Evolutionary conservation across 331 rosid genomes (phyloP).

Genomic region (Telfairia occidentalis): DNA sequence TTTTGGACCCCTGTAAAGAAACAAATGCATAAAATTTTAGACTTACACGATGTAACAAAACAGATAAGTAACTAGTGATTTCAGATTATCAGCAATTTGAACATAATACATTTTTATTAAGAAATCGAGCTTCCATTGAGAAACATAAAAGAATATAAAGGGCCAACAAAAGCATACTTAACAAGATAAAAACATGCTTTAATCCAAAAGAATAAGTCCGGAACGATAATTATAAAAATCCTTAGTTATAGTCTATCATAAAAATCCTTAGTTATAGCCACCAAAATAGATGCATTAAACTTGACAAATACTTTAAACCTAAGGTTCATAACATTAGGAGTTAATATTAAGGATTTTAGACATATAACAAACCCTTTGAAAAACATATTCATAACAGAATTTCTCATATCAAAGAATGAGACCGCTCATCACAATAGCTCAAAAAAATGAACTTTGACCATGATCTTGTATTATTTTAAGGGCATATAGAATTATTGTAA

Average conservation of each 20-base stretch:
- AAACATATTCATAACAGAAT: not conserved
- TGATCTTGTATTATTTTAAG: not conserved
- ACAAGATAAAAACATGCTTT: no score
- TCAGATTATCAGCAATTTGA: not conserved
- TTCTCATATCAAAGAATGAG: not conserved
- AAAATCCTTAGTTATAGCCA: not conserved
- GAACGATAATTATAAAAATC: no score
- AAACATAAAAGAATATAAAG: not conserved
- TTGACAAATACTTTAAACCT: not conserved
- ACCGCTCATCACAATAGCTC: not conserved
- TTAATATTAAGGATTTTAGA: not conserved
- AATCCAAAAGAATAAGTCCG: no score
- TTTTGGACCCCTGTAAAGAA: slow-evolving; percentile 76
- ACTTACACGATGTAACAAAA: not conserved
- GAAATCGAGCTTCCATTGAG: not conserved
- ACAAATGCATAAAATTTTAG: slow-evolving; percentile 12
- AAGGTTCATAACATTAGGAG: not conserved
- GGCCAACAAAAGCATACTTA: not conserved
- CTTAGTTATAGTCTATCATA: no score
- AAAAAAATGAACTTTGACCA: not conserved
- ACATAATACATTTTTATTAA: not conserved
- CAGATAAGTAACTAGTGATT: not conserved
- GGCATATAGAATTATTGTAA: not conserved
- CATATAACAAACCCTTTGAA: not conserved
- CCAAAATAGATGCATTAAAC: not conserved